Evolutionary conservation across 805 yeast genomes (phyloP).

Genomic region (Barnettozyma salicaria): DNA sequence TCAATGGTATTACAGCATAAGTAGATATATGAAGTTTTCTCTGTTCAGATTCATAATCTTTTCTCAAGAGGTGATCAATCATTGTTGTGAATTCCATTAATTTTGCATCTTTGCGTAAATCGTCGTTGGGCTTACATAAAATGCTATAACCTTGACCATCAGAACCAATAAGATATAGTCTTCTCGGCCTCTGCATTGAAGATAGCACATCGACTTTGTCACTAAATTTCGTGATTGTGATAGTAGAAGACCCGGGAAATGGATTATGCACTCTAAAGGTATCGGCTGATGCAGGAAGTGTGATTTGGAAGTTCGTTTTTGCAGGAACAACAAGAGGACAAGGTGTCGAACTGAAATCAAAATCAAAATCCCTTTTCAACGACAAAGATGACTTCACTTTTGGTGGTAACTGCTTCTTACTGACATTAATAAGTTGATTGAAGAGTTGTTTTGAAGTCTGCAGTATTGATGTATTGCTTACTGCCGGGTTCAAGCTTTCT

Average conservation of each 20-base stretch:
- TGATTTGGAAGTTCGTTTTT: slow-evolving; percentile 58
- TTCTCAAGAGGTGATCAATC: slow-evolving; percentile 64
- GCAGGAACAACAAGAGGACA: slow-evolving; percentile 67
- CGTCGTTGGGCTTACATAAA: slow-evolving; percentile 83
- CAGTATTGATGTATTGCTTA: slow-evolving; percentile 16
- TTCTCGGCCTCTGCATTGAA: slow-evolving; percentile 85
- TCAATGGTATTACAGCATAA: slow-evolving; percentile 83
- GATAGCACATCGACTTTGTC: slow-evolving; percentile 62
- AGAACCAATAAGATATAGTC: slow-evolving; percentile 67
- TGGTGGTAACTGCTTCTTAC: slow-evolving; percentile 17
- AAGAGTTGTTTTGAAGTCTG: slow-evolving; percentile 25
- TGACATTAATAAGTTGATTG: slow-evolving; percentile 24
- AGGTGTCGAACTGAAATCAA: slow-evolving; percentile 37
- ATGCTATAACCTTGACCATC: slow-evolving; percentile 71
- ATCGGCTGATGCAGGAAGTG: slow-evolving; percentile 48
- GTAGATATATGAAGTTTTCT: slow-evolving; percentile 67
- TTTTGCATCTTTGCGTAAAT: slow-evolving; percentile 91
- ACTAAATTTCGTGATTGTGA: slow-evolving; percentile 58
- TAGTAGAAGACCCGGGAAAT: slow-evolving; percentile 37
- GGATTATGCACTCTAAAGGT: slow-evolving; percentile 38
- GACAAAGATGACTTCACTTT: slow-evolving; percentile 20
- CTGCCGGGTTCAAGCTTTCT: slow-evolving; percentile 17
- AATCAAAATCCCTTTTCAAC: slow-evolving; percentile 36
- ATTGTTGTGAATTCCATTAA: slow-evolving; percentile 84
- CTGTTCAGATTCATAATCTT: slow-evolving; percentile 66